A percentile compares a stretch with the other conserved stretches of the same genome.
Conservation (phyloP, 2,329 filamentous ascomycete genomes). For the Colletotrichum tanaceti region DNA sequence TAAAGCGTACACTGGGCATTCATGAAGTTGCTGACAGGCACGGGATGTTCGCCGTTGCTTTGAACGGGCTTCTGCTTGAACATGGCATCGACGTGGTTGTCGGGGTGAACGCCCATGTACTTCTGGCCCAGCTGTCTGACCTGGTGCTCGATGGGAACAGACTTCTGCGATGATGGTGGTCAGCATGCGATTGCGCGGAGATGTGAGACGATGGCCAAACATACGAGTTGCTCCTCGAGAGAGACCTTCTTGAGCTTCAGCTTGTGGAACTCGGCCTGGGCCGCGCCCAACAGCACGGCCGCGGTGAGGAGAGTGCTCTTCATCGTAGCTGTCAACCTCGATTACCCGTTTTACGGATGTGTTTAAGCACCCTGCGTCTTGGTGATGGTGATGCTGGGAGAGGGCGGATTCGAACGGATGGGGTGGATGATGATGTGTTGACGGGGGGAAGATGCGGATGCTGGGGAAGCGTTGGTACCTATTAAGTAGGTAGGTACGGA, state of each 20-base stretch:
- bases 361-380: conserved; percentile 31
- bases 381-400: conserved; percentile 27
- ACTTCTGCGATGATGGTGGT: conserved; percentile 64
- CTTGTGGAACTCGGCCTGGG: conserved; percentile 89
- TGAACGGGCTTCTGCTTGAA: conserved; percentile 80
- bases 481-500: conserved; percentile 36
- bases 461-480: conserved; percentile 36
- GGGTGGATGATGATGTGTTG: conserved; percentile 38
- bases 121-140: conserved; percentile 89
- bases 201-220: conserved; percentile 49
- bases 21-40: conserved; percentile 96
- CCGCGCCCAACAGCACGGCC: conserved; percentile 83
- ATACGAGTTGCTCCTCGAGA: conserved; percentile 89
- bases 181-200: conserved; percentile 27
- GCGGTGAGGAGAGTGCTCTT: conserved; percentile 86
- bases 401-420: conserved; percentile 19
- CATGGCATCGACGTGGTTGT: conserved; percentile 77
- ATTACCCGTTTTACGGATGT: conserved; percentile 18
- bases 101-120: conserved; percentile 87
- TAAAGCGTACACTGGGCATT: conserved; percentile 92
- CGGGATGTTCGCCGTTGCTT: conserved; percentile 76
- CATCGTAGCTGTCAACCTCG: conserved; percentile 68
- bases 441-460: conserved; percentile 35
- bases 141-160: conserved; percentile 83
- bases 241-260: conserved; percentile 98